Base-by-base conservation (phyloP, 306 rosid genomes). In the Quercus bicolor region DNA sequence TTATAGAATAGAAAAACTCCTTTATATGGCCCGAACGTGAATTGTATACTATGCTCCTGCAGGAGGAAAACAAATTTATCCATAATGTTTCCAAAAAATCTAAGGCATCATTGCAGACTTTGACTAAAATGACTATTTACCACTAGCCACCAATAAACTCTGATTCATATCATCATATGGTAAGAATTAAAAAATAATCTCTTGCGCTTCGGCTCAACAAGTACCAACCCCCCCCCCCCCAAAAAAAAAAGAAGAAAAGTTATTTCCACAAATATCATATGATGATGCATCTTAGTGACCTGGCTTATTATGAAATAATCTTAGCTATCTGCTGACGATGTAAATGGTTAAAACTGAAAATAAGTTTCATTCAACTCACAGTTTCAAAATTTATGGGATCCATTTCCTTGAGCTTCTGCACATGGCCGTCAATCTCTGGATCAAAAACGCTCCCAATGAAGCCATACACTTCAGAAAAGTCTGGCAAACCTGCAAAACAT, bases 321-420 rank as follows among this genome's bases (percentile, higher is more conserved):
- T 68, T 68, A 12, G 20, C 72, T 34, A 34, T 45, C 26, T 10
- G 72, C 23, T 34, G 8, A 33, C 16, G 68, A 68, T 37, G 56
- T 16, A 59, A 81, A 77, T 40, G 55, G 51, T 45, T 52, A 21
- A 72, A 72, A 82, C 60, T 57, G 55, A 69, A 48, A 45, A 33
- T 21, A 79, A 68, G 52, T 62, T 70, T 76, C 80, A 76, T 55
- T 56, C 64, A 84, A 89, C 97, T 89, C 78, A 94, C 98, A 68
- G 97, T 92, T 89, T 94, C 97, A 43, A 92, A 92, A 87, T 90
- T 94, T 70, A 94, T 90, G 76, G 98, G 98, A 84, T 91, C 96
- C 98, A 94, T 94, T 88, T 91, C 98, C 84, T 90, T 90, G 77
- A 94, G 90, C 89, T 89, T 94, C 79, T 89, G 87, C 68, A 89